These are phyloP conservation scores for Cladophialophora yegresii DNA, from an alignment of 2,329 filamentous ascomycete species.

Conservation along the genomic window DNA sequence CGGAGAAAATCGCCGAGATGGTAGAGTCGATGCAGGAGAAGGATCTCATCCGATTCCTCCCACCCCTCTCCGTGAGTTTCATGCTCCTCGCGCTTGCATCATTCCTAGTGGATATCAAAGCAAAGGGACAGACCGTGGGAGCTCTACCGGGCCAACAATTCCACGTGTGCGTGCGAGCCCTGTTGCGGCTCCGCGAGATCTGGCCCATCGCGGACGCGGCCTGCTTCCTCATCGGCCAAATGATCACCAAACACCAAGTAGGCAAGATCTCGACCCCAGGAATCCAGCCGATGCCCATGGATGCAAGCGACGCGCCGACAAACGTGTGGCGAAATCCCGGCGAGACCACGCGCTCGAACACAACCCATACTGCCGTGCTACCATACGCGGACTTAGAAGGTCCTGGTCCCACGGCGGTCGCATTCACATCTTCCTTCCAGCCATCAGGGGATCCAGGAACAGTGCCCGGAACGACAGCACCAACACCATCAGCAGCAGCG, in stretches of 20 bases:
- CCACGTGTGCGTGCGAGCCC: slow-evolving; percentile 27
- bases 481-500: not conserved
- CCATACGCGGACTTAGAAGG: not conserved
- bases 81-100: slow-evolving; percentile 29
- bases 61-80: slow-evolving; percentile 28
- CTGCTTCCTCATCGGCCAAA: slow-evolving; percentile 29
- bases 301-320: slow-evolving; percentile 4
- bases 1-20: slow-evolving; percentile 27
- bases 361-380: not conserved
- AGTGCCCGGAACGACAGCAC: not conserved
- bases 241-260: slow-evolving; percentile 29
- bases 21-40: slow-evolving; percentile 22
- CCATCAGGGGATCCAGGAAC: not conserved
- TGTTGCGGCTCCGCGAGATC: slow-evolving; percentile 27
- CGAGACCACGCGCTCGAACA: not conserved
- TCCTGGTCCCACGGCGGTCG: not conserved
- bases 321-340: slow-evolving; percentile 10
- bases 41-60: slow-evolving; percentile 27
- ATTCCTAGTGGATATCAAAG: slow-evolving; percentile 31
- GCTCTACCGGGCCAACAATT: slow-evolving; percentile 26
- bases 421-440: not conserved
- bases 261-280: slow-evolving; percentile 20
- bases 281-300: slow-evolving; percentile 12
- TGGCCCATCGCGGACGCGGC: slow-evolving; percentile 33
- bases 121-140: slow-evolving; percentile 10